Evolutionary conservation across 441 rosid genomes (phyloP), one percentile per base, ranked within the genome.

Genomic region (Euphorbia celastroides): DNA sequence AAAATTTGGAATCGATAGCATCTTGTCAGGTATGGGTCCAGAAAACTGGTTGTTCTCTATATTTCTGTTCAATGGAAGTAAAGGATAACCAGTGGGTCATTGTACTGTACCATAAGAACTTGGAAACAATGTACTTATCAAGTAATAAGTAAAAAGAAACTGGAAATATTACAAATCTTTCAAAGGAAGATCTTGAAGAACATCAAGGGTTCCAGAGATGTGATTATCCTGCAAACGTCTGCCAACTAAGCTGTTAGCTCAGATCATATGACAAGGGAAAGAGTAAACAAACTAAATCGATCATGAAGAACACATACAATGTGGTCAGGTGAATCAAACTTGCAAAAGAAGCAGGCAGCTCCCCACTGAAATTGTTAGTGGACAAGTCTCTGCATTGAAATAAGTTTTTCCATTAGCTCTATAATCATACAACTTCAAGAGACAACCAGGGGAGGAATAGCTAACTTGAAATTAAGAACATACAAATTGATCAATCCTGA

Each of bases 151-250:
- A 23, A 57, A 34, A 68, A 62, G 63, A 58, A 41, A 28, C 12
- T 11, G 68, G 73, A 78, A 74, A 75, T 58, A 64, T 67, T 91
- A 93, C 98, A 93, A 72, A 81, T 93, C 88, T 78, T 57, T 80
- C 77, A 93, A 78, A 56, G 89, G 86, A 78, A 90, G 94, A 78
- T 81, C 87, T 81, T 88, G 86, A 66, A 90, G 83, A 73, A 90
- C 88, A 79, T 86, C 88, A 57, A 93, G 82, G 31, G 91, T 75
- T 62, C 98, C 98, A 6, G 97, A 88, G 57, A 93, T 73, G 67
- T 82, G 88, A 80, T 93, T 93, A 77, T 74, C 76, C 89, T 93
- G 97, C 84, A 90, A 81, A 74, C 38, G 94, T 67, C 98, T 93
- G 94, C 74, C 69, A 71, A 76, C 66, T 51, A 28, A 80, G 64